Percentiles rank a stretch among this genome's conserved stretches.
Evolutionary conservation across 163 green algal species (phyloP).

Genomic region (Chloroidium sp.): DNA sequence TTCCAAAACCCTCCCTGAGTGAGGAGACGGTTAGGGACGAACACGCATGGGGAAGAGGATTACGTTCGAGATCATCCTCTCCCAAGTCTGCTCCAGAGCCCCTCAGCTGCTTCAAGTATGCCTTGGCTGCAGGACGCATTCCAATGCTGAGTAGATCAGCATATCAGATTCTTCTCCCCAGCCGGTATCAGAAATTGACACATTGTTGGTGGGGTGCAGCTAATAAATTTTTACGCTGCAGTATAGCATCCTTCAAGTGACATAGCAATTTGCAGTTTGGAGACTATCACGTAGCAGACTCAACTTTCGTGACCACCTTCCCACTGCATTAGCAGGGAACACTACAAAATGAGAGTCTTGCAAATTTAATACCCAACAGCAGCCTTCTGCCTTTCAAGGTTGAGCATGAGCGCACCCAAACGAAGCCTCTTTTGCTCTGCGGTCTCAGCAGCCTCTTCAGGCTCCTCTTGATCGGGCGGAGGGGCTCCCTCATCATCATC

Average conservation of each 20-base stretch:
- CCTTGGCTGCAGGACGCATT: slow-evolving; percentile 33
- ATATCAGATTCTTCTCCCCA: neutral
- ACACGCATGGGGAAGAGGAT: neutral
- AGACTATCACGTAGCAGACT: too few relatives aligned
- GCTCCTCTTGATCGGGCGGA: too few relatives aligned
- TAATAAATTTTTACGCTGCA: neutral
- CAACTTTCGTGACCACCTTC: too few relatives aligned
- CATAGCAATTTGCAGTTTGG: too few relatives aligned
- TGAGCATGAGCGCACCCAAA: slow-evolving; percentile 40
- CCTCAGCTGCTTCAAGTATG: slow-evolving; percentile 54
- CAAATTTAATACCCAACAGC: too few relatives aligned
- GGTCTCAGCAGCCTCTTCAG: slow-evolving; percentile 59
- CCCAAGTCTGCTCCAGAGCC: slow-evolving; percentile 21
- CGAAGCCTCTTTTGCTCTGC: slow-evolving; percentile 78
- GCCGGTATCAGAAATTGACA: neutral
- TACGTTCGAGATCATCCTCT: slow-evolving; percentile 13
- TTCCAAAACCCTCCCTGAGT: slow-evolving; percentile 2
- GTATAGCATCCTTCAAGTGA: neutral
- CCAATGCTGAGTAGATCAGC: neutral
- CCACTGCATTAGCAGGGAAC: too few relatives aligned
- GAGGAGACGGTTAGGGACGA: neutral
- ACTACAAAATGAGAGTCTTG: too few relatives aligned
- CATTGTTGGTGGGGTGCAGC: neutral
- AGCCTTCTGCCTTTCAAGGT: neutral
- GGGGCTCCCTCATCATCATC: too few relatives aligned